Evolutionary conservation across 2,329 filamentous ascomycete genomes (phyloP), one percentile per base, ranked within the genome.

Genomic region (Pestalotiopsis sp.): DNA sequence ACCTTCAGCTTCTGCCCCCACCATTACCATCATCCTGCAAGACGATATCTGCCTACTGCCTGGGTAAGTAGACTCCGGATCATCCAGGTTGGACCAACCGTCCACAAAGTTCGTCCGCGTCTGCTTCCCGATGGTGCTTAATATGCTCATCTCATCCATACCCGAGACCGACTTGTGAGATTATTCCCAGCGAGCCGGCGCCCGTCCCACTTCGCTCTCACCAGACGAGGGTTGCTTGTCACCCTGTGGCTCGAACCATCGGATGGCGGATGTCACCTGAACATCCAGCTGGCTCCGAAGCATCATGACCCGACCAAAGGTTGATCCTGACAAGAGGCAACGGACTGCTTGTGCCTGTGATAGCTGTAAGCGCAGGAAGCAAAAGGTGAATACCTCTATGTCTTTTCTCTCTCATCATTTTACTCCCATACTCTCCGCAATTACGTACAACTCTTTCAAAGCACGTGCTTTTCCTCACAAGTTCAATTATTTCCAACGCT

Each of bases 341-440:
- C 86, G 90, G 73, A 91, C 86, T 65, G 87, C 87, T 31, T 86
- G 89, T 73, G 90, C 90, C 56, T 92, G 90, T 77, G 87, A 90
- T 71, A 87, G 83, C 71, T 92, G 90, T 81, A 91, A 90, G 79
- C 84, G 85, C 69, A 85, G 89, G 70, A 92, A 92, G 78, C 89
- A 91, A 80, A 92, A 91, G 83, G 90, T 89, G 75, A 83, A 85
- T 74, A 65, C 17, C 17, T n/a, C 40, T 66, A 65, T 52, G 45
- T 52, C 67, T 66, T 41, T 27, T 49, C 62, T 5, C 38, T 65
- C 13, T 52, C 17, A 27, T 13, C 13, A 27, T 13, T 36, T 9
- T 36, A 36, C 7, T 36, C 31, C n/a, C 62, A 65, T 65, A 52
- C 14, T 66, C 60, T 27, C 20, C 65, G 27, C 17, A 9, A n/a